phyloP scores from a whole-genome alignment of 2,329 filamentous ascomycete genomes.

The Juglanconis oblonga region DNA sequence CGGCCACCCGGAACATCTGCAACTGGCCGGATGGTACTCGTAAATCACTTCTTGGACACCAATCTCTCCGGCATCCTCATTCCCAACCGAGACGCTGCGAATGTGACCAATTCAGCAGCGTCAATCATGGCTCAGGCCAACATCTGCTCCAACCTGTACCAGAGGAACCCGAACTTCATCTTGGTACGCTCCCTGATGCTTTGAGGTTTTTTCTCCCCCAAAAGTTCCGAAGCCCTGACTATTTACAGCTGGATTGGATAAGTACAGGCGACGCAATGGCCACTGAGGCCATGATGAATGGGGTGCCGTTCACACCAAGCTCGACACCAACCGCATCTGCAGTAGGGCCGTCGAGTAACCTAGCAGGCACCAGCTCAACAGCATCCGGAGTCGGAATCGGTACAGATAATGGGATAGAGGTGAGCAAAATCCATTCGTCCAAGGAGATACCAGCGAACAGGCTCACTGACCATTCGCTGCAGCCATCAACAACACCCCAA shows the following conservation, averaged over 20 bases:
- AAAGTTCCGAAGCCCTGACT: not conserved
- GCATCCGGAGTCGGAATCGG: not conserved
- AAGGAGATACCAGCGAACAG: not conserved
- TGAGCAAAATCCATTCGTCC: not conserved
- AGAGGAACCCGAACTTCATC: constrained; percentile 34
- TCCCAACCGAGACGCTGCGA: constrained; percentile 28
- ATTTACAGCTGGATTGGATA: constrained; percentile 14
- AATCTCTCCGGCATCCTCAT: constrained; percentile 29
- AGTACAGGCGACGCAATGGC: constrained; percentile 14
- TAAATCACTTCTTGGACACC: constrained; percentile 64
- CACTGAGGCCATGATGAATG: constrained; percentile 14
- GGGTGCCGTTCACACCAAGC: not conserved
- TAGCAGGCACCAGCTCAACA: not conserved
- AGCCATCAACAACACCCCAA: not conserved
- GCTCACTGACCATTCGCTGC: not conserved
- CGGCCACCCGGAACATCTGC: constrained; percentile 49
- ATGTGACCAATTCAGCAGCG: constrained; percentile 46
- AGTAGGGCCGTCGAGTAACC: not conserved
- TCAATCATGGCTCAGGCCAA: constrained; percentile 40
- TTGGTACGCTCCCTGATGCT: constrained; percentile 19
- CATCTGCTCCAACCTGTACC: constrained; percentile 30
- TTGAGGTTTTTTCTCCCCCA: not conserved
- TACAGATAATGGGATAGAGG: not conserved
- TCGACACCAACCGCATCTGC: not conserved
- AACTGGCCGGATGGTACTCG: constrained; percentile 42